Conservation (phyloP, 2,329 filamentous ascomycete genomes). For the Blastomyces silverae region DNA sequence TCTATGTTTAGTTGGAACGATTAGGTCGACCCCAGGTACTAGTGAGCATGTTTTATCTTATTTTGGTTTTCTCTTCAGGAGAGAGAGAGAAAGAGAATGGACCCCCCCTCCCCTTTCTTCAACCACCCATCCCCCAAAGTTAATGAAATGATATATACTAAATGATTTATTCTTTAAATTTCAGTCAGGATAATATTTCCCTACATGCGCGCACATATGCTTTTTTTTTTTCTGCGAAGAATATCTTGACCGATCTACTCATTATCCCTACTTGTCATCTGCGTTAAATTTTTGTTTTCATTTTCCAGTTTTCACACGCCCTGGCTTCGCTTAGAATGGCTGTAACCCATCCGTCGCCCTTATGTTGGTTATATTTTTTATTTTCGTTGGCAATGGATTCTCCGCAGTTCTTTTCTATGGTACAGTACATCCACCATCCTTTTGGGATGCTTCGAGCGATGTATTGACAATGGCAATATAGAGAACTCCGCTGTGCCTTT, state of each 20-base stretch:
- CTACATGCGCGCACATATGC: background rate
- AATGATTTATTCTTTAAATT: background rate
- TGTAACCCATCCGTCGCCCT: background rate
- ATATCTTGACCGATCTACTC: background rate
- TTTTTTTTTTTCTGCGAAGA: background rate
- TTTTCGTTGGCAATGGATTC: background rate
- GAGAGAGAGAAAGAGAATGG: too few relatives aligned
- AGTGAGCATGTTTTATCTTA: background rate
- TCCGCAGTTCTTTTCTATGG: too few relatives aligned
- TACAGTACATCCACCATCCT: too few relatives aligned
- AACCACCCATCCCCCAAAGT: background rate
- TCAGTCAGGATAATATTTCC: background rate
- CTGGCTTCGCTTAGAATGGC: background rate
- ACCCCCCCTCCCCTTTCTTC: too few relatives aligned
- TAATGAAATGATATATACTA: constrained; percentile 10
- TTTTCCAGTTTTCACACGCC: background rate
- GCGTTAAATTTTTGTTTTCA: background rate
- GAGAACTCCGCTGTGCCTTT: too few relatives aligned
- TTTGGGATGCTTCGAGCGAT: too few relatives aligned
- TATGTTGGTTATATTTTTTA: too few relatives aligned
- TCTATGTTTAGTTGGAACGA: too few relatives aligned
- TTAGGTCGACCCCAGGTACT: background rate
- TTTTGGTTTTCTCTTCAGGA: too few relatives aligned
- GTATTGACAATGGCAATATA: too few relatives aligned
- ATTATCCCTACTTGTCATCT: background rate